A percentile compares a stretch with the other conserved stretches of the same genome.
These are phyloP conservation scores for Cetradonia linearis DNA, from an alignment of 495 filamentous ascomycete genomes.

Conservation along the genomic window DNA sequence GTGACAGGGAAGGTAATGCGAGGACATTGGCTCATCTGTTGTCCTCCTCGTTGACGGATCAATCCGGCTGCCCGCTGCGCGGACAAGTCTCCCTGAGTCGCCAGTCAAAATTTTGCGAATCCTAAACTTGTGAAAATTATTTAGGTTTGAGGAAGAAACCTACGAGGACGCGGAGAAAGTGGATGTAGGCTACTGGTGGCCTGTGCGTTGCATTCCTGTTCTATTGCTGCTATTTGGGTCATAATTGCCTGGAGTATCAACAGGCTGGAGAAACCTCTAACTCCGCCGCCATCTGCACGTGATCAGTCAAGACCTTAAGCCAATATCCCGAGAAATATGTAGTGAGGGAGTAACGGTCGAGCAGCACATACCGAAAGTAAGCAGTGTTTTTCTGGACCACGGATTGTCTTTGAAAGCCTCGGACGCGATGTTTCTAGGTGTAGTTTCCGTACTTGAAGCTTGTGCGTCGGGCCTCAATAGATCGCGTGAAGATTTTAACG, in stretches of 20 bases:
- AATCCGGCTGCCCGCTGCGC: not conserved
- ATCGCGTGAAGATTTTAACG: not conserved
- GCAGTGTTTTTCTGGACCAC: constrained; percentile 5
- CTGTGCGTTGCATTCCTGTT: not conserved
- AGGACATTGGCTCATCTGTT: not conserved
- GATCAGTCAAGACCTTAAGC: not conserved
- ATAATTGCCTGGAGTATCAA: constrained; percentile 26
- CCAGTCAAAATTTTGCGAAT: not conserved
- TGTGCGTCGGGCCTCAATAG: not conserved
- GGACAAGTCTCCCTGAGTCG: not conserved
- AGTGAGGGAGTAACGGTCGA: not conserved
- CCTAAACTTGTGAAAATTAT: not conserved
- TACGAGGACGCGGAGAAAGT: not conserved
- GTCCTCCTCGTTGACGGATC: not conserved
- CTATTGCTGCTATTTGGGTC: constrained; percentile 13
- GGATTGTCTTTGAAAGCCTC: not conserved
- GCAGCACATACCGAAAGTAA: constrained; percentile 7
- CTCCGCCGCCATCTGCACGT: constrained; percentile 26
- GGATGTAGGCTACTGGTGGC: constrained; percentile 9
- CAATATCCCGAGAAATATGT: not conserved
- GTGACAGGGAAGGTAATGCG: constrained; percentile 28
- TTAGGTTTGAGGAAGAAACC: not conserved
- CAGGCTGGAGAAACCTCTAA: constrained; percentile 27
- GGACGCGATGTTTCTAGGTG: not conserved
- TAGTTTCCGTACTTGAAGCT: not conserved